Evolutionary conservation across 768 basidiomycete species (phyloP).

Genomic region (Candolleomyces eurysporus): DNA sequence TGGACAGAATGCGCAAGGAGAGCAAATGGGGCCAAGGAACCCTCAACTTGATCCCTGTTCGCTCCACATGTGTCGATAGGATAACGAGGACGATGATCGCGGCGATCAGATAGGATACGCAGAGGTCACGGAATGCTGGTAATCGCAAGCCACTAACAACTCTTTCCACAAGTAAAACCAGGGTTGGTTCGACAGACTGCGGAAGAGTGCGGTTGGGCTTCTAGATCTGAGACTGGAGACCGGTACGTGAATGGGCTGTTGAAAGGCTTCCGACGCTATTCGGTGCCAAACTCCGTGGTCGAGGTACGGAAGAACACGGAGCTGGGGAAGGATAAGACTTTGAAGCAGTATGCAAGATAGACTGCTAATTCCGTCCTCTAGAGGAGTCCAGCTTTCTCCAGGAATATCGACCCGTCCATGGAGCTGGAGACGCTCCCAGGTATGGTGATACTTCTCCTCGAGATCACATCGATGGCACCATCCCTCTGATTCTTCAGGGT

Average conservation of each 20-base stretch:
- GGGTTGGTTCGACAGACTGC: slow-evolving; percentile 7
- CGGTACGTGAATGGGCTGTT: too few species aligned
- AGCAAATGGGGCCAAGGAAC: slow-evolving; percentile 37
- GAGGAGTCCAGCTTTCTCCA: background rate
- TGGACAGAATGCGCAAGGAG: slow-evolving; percentile 34
- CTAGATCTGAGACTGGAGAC: background rate
- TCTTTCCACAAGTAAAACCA: slow-evolving; percentile 3
- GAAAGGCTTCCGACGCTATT: background rate
- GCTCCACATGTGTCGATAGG: slow-evolving; percentile 29
- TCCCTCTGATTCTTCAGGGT: background rate
- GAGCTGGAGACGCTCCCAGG: slow-evolving; percentile 13
- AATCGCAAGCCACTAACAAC: slow-evolving; percentile 12
- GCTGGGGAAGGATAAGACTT: background rate
- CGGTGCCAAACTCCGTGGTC: background rate
- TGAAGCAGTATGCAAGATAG: background rate
- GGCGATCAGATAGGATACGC: slow-evolving; percentile 6
- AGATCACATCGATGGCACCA: slow-evolving; percentile 22
- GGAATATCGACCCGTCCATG: background rate
- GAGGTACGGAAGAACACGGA: background rate
- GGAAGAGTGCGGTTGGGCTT: background rate
- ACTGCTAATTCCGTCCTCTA: background rate
- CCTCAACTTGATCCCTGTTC: slow-evolving; percentile 26
- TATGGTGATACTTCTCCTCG: slow-evolving; percentile 15
- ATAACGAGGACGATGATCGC: slow-evolving; percentile 13
- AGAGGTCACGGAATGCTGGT: slow-evolving; percentile 10